Base-by-base conservation (phyloP, 805 yeast species). In the Lachancea mirantina region DNA sequence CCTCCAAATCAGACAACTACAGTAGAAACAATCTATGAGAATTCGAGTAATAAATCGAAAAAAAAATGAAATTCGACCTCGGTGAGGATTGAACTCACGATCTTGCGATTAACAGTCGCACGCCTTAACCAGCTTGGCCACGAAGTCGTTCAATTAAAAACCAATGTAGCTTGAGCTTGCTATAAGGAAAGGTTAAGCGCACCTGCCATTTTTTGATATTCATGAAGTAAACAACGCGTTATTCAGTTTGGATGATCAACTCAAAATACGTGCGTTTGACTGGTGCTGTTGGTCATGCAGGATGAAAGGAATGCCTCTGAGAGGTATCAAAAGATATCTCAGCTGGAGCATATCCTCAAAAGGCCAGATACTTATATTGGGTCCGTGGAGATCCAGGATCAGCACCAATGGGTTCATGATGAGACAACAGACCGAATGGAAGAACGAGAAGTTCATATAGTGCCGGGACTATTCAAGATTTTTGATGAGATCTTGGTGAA, bases 281-380 rank as follows among this genome's bases (percentile, higher is more conserved):
- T n/a, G n/a, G n/a, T 8, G 13, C 10, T 15, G 9, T 10, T 14
- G 7, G 21, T 6, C n/a, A 40, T 36, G 18, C 22, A 35, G 11
- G 50, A 46, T 18, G 43, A 43, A 17, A 70, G 68, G 44, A 51
- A 64, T 35, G 71, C 76, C 40, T 61, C 78, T 35, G 82, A 81
- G 33, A 87, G 84, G 49, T 92, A 92, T 62, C 97, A 89, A 61
- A 84, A 84, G 64, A 76, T 92, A 28, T 79, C 96, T 3, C 99
- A 89, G 61, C 68, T 92, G 49, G 97, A 92, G 54, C 99, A 92
- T 68, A 89, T 92, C 36, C 68, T 92, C 51, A 87, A 87, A 59
- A 79, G 99, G 59, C 99, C 99, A 1, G 99, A 92, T 58, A 89
- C 98, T 3, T 92, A 92, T 61, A 79, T 92, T 47, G 99, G 99